Evolutionary conservation across 2,329 filamentous ascomycete genomes (phyloP).

Genomic region (Sclerotinia nivalis): DNA sequence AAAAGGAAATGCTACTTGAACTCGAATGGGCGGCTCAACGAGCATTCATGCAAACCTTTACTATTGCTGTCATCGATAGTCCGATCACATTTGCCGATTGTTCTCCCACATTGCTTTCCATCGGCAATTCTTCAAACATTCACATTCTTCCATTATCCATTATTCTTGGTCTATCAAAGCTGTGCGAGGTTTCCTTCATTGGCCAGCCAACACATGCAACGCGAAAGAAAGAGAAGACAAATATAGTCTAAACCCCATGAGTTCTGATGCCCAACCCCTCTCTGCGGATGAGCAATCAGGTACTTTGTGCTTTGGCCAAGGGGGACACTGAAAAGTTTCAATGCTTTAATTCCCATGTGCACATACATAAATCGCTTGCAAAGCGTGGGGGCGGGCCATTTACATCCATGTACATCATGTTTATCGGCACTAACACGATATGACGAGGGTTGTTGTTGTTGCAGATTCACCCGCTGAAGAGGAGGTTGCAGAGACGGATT

Average conservation of each 20-base stretch:
- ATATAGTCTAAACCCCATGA: background rate
- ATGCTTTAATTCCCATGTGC: too few relatives aligned
- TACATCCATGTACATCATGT: background rate
- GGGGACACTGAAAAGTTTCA: background rate
- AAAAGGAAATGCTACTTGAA: conserved; percentile 68
- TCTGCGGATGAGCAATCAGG: too few relatives aligned
- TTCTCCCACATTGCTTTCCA: too few relatives aligned
- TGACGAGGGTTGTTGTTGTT: background rate
- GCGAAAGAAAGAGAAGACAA: background rate
- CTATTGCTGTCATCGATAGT: conserved; percentile 65
- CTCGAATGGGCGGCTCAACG: conserved; percentile 68
- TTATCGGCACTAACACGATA: background rate
- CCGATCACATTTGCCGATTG: conserved; percentile 50
- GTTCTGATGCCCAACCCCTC: background rate
- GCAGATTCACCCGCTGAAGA: too few relatives aligned
- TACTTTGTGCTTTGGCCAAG: background rate
- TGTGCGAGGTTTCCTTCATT: background rate
- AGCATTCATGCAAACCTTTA: conserved; percentile 67
- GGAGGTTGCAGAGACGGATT: background rate
- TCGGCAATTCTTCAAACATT: too few relatives aligned
- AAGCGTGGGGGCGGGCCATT: too few relatives aligned
- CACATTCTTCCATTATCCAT: background rate
- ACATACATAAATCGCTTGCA: background rate
- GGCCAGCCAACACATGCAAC: background rate
- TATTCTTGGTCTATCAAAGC: background rate